Evolutionary conservation across 1,284 basidiomycete genomes (phyloP).

Genomic region (Tylopilus sp.): DNA sequence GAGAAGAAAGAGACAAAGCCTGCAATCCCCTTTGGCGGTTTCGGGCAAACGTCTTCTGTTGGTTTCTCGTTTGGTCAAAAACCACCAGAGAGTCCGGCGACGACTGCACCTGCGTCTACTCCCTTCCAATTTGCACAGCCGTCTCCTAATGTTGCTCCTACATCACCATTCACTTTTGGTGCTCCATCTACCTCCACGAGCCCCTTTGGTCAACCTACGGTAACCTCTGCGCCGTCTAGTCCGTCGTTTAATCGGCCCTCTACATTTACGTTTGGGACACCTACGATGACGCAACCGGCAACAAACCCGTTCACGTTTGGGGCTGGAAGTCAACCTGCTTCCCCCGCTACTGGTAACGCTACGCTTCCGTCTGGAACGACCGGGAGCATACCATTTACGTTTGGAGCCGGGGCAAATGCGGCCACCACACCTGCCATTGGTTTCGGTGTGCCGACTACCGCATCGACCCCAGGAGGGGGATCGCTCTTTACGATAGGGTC

Average conservation of each 20-base stretch:
- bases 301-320: conserved; percentile 32
- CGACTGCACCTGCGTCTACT: conserved; percentile 35
- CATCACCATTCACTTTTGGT: conserved; percentile 49
- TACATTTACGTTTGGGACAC: conserved; percentile 39
- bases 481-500: conserved; percentile 58
- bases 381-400: conserved; percentile 38
- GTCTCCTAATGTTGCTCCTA: conserved; percentile 35
- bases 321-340: conserved; percentile 47
- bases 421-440: conserved; percentile 36
- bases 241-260: conserved; percentile 44
- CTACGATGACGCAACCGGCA: conserved; percentile 29
- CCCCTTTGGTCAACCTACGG: conserved; percentile 43
- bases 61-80: conserved; percentile 37
- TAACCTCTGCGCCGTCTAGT: conserved; percentile 49
- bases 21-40: conserved; percentile 27
- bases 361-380: conserved; percentile 40
- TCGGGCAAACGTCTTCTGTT: conserved; percentile 28
- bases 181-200: conserved; percentile 33
- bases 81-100: conserved; percentile 34
- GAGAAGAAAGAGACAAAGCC: conserved; percentile 33
- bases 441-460: conserved; percentile 38
- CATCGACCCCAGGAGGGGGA: conserved; percentile 34
- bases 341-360: conserved; percentile 45
- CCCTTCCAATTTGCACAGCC: conserved; percentile 46
- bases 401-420: conserved; percentile 29